Evolutionary conservation across 2,329 filamentous ascomycete species (phyloP), one percentile per base, ranked within the genome.

Genomic region (Paraphaeosphaeria sporulosa): DNA sequence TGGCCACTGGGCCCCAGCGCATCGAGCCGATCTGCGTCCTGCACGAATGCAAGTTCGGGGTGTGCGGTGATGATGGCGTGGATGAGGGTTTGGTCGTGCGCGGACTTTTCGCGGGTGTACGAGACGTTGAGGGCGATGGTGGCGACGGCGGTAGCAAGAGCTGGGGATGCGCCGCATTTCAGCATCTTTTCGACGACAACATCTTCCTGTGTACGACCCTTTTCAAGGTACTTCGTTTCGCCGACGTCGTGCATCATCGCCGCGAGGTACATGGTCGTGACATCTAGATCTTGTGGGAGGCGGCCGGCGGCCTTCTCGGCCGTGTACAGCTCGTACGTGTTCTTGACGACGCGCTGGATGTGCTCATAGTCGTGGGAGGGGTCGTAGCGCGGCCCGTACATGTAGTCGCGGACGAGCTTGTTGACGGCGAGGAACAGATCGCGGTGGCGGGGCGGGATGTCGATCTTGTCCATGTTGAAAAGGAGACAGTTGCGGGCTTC

Each of bases 21-120:
- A 78, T 97, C 94, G 21, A 97, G 81, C 13, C 93, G 85, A 79
- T 97, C 93, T 2, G 93, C 93, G 78, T 97, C 94, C 79, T 97
- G 93, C 25, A 97, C 92, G 47, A 96, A 86, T 0, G 87, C 92
- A 40, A 94, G 81, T 75, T 94, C 91, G 1, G 91, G 91, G 57
- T 67, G 53, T 78, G 71, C 19, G 71, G 76, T 43, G 92, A 82
- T 54, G 13, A 58, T 92, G 79, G 4, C 78, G 74, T 34, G 75
- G 76, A 42, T 90, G 86, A 47, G 79, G 76, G 40, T 44, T 13
- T 19, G 25, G 6, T 77, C 79, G 3, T 88, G 87, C 70, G 92
- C 82, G 69, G 84, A 85, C 52, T 86, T 80, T 77, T 96, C 93
- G 61, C 84, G 83, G 3, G 86, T 88, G 80, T 92, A 96, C 64